Evolutionary conservation across 495 filamentous ascomycete genomes (phyloP), one percentile per base, ranked within the genome.

Genomic region (Trypethelium eluteriae): DNA sequence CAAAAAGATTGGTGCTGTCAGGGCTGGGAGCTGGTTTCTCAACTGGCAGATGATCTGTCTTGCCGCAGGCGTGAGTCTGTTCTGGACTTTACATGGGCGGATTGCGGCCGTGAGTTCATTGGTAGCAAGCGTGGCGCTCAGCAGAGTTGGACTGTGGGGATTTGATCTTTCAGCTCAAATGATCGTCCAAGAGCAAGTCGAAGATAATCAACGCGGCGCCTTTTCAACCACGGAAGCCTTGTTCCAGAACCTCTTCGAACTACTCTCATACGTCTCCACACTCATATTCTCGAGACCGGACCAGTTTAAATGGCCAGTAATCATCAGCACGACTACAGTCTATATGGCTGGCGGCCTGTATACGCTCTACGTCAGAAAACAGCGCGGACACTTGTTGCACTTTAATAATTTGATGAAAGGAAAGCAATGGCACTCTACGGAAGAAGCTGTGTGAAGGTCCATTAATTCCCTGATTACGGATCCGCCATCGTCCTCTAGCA

Each of bases 131-230:
- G 81, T 85, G 0, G 79, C 81, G 0, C 38, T 87, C 11, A 89
- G 86, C 64, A 79, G 88, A 0, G 44, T 89, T 5, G 88, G 88
- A 0, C 77, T 91, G 0, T 86, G 88, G 82, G 85, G 86, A 0
- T 90, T 85, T 66, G 88, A 91, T 70, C 75, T 91, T 2, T 84
- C 79, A 38, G 83, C 78, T 7, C 88, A 91, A 70, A 79, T 80
- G 57, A 79, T 90, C 12, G 77, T 90, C 0, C 88, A 90, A 71
- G 85, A 87, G 68, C 80, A 82, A 64, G 79, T 87, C 11, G 74
- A 84, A 36, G 68, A 75, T 6, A 74, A 75, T 9, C 65, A 73
- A 2, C 80, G 88, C 32, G 87, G 84, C 3, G 68, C 78, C 0
- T 90, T 91, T 70, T 90, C 88, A 0, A 70, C 85, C 0, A 79